These are phyloP conservation scores for Chaetoceros tenuissimus DNA, from an alignment of 108 stramenopile species.

Conservation along the genomic window DNA sequence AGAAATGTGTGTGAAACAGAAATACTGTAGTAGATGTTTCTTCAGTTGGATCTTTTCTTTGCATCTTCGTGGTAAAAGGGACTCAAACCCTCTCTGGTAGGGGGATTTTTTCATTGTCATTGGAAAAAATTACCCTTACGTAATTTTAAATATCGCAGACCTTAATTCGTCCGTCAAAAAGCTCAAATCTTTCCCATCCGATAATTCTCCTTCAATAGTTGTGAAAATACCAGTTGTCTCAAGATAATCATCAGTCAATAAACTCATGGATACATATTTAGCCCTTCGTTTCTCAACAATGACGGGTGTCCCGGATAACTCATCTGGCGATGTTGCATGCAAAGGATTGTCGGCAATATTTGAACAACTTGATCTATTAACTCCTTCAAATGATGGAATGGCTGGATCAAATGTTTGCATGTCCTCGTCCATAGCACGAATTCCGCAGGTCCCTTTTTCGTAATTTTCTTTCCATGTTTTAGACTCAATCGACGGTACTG, in stretches of 20 bases:
- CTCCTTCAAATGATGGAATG: conserved; percentile 7
- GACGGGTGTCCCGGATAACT: conserved; percentile 48
- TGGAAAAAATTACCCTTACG: too few relatives aligned
- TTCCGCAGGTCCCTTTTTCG: conserved; percentile 68
- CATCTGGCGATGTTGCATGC: conserved; percentile 65
- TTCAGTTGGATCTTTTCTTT: too few relatives aligned
- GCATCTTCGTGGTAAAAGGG: too few relatives aligned
- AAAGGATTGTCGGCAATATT: conserved; percentile 84
- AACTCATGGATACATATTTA: conserved; percentile 71
- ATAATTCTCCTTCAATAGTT: conserved; percentile 61
- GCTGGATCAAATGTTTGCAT: conserved; percentile 36
- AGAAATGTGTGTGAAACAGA: too few relatives aligned
- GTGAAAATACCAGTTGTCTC: conserved; percentile 49
- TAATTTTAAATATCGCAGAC: too few relatives aligned
- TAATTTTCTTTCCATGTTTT: conserved; percentile 76
- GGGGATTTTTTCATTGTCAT: too few relatives aligned
- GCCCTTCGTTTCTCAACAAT: conserved; percentile 54
- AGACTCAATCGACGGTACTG: conserved; percentile 67
- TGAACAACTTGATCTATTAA: conserved; percentile 35
- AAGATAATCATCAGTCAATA: conserved; percentile 55
- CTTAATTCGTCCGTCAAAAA: too few relatives aligned
- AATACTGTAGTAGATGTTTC: too few relatives aligned
- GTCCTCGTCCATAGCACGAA: conserved; percentile 44
- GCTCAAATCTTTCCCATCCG: conserved; percentile 33
- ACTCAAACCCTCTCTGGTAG: too few relatives aligned